Conservation (phyloP, 371 early-diverging fungal genomes). For the Apophysomyces ossiformis region DNA sequence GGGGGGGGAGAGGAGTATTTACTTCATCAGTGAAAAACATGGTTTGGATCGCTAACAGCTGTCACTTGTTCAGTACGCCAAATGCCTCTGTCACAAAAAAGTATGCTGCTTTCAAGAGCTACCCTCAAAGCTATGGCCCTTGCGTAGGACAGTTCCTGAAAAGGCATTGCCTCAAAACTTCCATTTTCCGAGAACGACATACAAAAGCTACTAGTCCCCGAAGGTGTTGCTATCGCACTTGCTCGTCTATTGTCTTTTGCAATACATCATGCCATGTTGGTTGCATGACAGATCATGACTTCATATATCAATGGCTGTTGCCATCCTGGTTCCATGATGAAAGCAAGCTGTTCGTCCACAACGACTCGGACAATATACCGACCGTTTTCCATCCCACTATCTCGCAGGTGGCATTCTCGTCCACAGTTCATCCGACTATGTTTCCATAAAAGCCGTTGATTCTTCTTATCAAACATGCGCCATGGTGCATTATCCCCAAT, state of each 20-base stretch:
- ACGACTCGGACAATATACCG: conserved; percentile 20
- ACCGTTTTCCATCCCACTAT: conserved; percentile 16
- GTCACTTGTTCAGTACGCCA: no score
- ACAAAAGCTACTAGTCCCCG: no score
- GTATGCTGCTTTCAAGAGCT: no score
- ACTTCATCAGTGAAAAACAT: no score
- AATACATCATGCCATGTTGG: not conserved
- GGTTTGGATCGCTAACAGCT: no score
- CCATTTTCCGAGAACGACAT: no score
- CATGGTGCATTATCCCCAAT: conserved; percentile 13
- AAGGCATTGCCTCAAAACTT: no score
- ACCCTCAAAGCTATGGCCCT: no score
- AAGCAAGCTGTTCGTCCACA: conserved; percentile 24
- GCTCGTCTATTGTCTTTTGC: not conserved
- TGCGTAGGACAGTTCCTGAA: no score
- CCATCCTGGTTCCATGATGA: conserved; percentile 26
- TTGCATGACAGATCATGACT: not conserved
- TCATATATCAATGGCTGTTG: conserved; percentile 29
- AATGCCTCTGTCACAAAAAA: no score
- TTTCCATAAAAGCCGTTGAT: conserved; percentile 27
- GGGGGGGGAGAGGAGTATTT: no score
- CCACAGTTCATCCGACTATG: not conserved
- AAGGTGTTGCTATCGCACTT: no score
- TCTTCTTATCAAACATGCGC: conserved; percentile 21
- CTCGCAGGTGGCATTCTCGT: conserved; percentile 22